Base-by-base conservation (phyloP, 257 asterid species). In the Primulina eburnea region DNA sequence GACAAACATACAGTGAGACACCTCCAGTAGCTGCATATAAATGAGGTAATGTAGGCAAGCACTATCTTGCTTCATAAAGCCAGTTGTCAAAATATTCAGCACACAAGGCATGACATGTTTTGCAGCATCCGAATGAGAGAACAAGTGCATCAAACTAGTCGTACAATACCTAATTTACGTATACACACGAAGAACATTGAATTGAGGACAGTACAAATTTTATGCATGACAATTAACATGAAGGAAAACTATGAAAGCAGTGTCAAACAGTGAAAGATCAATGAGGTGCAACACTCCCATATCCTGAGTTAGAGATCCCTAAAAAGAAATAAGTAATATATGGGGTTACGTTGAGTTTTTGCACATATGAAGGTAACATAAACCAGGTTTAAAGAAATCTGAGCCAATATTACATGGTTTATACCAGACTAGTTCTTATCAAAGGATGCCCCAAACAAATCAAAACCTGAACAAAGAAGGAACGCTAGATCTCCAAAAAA, bases 1-100 rank as follows among this genome's bases (percentile, higher is more conserved):
- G 40, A 63, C 40, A 70, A 63, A 57, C 29, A 59, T 6, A 37
- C 7, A 70, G 56, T 58, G 32, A 71, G 62, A 12, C 14, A 64
- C 30, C 21, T 61, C 69, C 34, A 28, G 52, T 62, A 64, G 14
- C 37, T 26, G 58, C 29, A 68, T 5, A 29, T 20, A 11, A 53
- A 28, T n/a, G 59, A 55, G 12, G 47, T 38, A 53, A 60, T 32
- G 38, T 37, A 53, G 67, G 35, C 52, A 68, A 72, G 74, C 43
- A 29, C 38, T 12, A 5, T 69, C 40, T 69, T 38, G 62, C 52
- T 55, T 21, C 8, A 65, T 33, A 72, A 56, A 72, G 53, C 14
- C 63, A 18, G 26, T 11, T 29, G 24, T 59, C 43, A 47, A 40
- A 60, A 70, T 21, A 16, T 32, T 34, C 8, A 57, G 12, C 59